Conservation (phyloP, 306 rosid genomes). For the Fragaria ananassa region DNA sequence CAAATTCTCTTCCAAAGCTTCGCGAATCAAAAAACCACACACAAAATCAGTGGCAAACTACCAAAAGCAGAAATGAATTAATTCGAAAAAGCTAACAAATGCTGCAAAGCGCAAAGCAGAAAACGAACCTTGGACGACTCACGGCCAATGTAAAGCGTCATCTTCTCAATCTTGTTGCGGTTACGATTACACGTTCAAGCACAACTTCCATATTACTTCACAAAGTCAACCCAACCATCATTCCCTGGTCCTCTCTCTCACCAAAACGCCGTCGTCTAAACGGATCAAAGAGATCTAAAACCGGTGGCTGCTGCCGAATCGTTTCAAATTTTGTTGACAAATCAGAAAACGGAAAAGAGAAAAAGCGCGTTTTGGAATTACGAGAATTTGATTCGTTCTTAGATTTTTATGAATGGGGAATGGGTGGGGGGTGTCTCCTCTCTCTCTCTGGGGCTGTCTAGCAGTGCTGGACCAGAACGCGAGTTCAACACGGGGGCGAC, state of each 20-base stretch:
- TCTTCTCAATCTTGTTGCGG: slow-evolving; percentile 36
- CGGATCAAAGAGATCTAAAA: neutral
- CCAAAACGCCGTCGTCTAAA: neutral
- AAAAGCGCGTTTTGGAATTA: neutral
- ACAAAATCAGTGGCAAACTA: slow-evolving; percentile 10
- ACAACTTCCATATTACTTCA: slow-evolving; percentile 88
- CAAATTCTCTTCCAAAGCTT: slow-evolving; percentile 84
- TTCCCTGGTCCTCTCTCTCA: neutral
- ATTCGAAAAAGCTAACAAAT: neutral
- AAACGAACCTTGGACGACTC: slow-evolving; percentile 83
- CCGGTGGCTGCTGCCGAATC: no score
- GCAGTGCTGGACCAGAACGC: slow-evolving; percentile 44
- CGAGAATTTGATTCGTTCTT: neutral
- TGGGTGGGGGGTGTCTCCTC: slow-evolving; percentile 13
- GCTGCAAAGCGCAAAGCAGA: neutral
- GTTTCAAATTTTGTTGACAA: no score
- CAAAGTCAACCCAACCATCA: slow-evolving; percentile 41
- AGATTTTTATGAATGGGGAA: slow-evolving; percentile 9
- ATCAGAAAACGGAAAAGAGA: no score
- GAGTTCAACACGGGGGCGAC: slow-evolving; percentile 80
- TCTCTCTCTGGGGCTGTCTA: slow-evolving; percentile 18
- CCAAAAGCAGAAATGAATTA: neutral
- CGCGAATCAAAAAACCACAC: slow-evolving; percentile 7
- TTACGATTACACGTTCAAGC: slow-evolving; percentile 25
- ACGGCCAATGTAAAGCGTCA: slow-evolving; percentile 92